Evolutionary conservation across 768 basidiomycete species (phyloP), one percentile per base, ranked within the genome.

Genomic region (Trametes gibbosa): DNA sequence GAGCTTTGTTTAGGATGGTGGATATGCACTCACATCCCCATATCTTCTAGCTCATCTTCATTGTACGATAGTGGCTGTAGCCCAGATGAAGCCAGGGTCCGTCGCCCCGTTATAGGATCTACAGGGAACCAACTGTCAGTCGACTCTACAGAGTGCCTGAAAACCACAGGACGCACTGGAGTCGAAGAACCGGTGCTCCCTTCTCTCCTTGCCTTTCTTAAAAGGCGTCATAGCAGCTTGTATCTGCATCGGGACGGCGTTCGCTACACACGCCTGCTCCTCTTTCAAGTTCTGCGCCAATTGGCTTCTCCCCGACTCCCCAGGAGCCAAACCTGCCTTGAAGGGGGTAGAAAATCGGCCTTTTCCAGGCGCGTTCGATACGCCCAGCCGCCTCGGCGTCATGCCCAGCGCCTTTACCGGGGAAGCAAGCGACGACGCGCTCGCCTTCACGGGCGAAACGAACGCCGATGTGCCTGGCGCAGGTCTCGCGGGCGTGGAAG

Each of bases 301-400:
- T 41, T 62, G 47, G 19, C 24, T 43, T 17, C 70, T 54, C 1
- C 68, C 71, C 1, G 66, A 63, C 24, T 71, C 69, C 13, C 70
- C 69, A 16, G 70, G 72, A 24, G 54, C 46, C 65, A 73, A 63
- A 0, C 70, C 71, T 12, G 56, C 39, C 57, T 73, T 73, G 62
- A 72, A 73, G 10, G 72, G 72, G 4, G 71, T 73, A 0, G 56
- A 47, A 46, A 73, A 73, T 43, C 60, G 63, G 16, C 60, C 37
- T 48, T 68, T 70, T 29, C 56, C 57, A 5, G 50, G 46, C 1
- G 62, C 23, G 7, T 19, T 48, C 10, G 23, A 47, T 3, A 39
- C 51, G 16, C 62, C 63, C 17, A 51, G 9, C 29, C 67, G 41
- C 0, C 70, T 68, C 23, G 69, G 66, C 2, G 66, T 71, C 50